A percentile compares a stretch with the other conserved stretches of the same genome.
Conservation (phyloP, 1,139 yeast species). For the Sugiyamaella neomexicana region DNA sequence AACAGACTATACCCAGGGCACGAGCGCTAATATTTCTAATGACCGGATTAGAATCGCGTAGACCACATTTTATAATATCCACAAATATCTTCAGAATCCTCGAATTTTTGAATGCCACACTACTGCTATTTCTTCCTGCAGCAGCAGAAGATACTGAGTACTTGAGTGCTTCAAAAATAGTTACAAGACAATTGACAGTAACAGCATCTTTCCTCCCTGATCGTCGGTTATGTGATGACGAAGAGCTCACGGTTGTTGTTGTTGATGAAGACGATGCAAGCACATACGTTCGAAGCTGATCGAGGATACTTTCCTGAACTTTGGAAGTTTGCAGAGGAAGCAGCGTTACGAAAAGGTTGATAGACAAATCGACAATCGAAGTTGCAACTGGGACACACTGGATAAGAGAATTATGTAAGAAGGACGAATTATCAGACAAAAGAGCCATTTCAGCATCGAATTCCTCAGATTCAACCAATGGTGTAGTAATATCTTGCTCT, state of each 20-base stretch:
- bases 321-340: conserved; percentile 76
- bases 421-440: conserved; percentile 3
- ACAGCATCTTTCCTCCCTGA: conserved; percentile 46
- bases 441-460: conserved; percentile 34
- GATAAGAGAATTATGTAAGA: conserved; percentile 12
- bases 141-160: conserved; percentile 18
- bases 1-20: conserved; percentile 61
- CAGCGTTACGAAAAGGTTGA: conserved; percentile 68
- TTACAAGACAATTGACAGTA: conserved; percentile 60
- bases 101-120: conserved; percentile 29
- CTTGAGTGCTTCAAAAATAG: conserved; percentile 58
- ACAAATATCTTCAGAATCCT: conserved; percentile 49
- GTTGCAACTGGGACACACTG: conserved; percentile 36
- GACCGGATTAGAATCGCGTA: conserved; percentile 36
- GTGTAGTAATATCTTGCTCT: conserved; percentile 27
- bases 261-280: conserved; percentile 20
- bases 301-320: conserved; percentile 82
- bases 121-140: conserved; percentile 15
- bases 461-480: conserved; percentile 32
- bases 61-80: conserved; percentile 58
- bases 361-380: conserved; percentile 70
- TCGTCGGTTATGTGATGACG: conserved; percentile 37
- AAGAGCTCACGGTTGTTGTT: background rate
- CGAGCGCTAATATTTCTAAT: conserved; percentile 58
- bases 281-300: conserved; percentile 65